A percentile compares a stretch with the other conserved stretches of the same genome.
phyloP scores from a whole-genome alignment of 1,139 yeast genomes.

The Entelexis paramagnoliae region DNA sequence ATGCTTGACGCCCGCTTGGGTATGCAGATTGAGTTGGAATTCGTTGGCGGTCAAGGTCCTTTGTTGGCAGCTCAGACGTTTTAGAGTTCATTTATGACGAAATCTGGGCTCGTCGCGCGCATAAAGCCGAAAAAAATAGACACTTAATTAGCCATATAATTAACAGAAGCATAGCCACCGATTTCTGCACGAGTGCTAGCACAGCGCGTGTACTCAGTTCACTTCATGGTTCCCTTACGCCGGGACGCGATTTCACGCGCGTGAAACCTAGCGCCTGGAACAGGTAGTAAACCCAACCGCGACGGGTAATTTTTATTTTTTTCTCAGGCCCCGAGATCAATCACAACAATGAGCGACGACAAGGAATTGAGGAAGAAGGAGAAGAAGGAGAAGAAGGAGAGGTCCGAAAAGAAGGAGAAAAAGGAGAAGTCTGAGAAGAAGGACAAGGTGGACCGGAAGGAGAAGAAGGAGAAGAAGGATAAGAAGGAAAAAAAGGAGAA shows the following conservation, averaged over 20 bases:
- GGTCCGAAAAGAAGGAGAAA: slow-evolving; percentile 7
- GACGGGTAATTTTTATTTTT: background rate
- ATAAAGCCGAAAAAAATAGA: no score
- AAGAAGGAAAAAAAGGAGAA: slow-evolving; percentile 41
- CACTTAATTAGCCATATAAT: no score
- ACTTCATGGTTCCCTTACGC: no score
- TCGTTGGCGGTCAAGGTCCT: no score
- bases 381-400: slow-evolving; percentile 10
- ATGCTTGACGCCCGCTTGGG: no score
- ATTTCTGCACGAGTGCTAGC: no score
- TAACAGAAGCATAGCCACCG: no score
- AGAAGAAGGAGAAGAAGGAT: slow-evolving; percentile 37
- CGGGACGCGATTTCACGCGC: background rate
- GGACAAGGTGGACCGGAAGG: slow-evolving; percentile 18
- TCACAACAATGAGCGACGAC: slow-evolving; percentile 6
- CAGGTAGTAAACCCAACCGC: slow-evolving; percentile 8
- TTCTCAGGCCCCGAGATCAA: background rate
- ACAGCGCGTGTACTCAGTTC: background rate
- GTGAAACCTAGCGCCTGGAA: background rate
- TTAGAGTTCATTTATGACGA: background rate
- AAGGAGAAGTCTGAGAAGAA: slow-evolving; percentile 20
- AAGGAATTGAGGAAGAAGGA: slow-evolving; percentile 3
- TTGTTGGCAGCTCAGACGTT: background rate
- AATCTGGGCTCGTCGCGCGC: no score
- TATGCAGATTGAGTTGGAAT: no score